Evolutionary conservation across 495 filamentous ascomycete species (phyloP).

Genomic region (Aspergillus saccharolyticus): DNA sequence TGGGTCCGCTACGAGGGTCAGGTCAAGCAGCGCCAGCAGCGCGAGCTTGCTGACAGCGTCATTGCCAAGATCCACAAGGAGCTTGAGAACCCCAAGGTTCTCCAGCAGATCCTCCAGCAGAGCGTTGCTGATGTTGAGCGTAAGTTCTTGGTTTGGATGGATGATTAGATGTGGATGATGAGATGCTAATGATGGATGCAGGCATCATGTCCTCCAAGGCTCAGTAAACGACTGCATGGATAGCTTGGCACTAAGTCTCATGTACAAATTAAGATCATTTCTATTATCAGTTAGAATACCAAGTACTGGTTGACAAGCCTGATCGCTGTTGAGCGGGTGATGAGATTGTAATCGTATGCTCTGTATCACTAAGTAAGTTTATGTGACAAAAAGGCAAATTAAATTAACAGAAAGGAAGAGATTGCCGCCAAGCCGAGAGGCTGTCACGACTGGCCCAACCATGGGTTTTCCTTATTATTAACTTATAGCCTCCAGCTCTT

Average conservation of each 20-base stretch:
- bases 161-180: neutral
- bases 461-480: no score
- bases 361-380: no score
- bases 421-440: neutral
- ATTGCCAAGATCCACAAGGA: conserved; percentile 98
- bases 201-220: conserved; percentile 52
- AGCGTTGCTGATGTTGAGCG: conserved; percentile 94
- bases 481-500: neutral
- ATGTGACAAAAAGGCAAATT: neutral
- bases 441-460: neutral
- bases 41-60: conserved; percentile 84
- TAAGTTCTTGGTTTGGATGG: conserved; percentile 44
- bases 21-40: conserved; percentile 97
- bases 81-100: conserved; percentile 90
- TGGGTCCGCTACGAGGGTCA: conserved; percentile 98
- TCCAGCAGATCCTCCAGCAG: conserved; percentile 94
- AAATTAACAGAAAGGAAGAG: neutral
- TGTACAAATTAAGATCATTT: conserved; percentile 48
- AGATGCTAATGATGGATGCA: conserved; percentile 30
- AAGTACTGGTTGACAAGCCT: conserved; percentile 24
- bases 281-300: conserved; percentile 41
- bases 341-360: no score
- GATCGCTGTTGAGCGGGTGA: no score
- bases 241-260: conserved; percentile 35
- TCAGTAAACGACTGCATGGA: conserved; percentile 40